Percentiles rank a stretch among this genome's conserved stretches.
phyloP scores from a whole-genome alignment of 2,329 filamentous ascomycete genomes.

The Epichloe aotearoae region DNA sequence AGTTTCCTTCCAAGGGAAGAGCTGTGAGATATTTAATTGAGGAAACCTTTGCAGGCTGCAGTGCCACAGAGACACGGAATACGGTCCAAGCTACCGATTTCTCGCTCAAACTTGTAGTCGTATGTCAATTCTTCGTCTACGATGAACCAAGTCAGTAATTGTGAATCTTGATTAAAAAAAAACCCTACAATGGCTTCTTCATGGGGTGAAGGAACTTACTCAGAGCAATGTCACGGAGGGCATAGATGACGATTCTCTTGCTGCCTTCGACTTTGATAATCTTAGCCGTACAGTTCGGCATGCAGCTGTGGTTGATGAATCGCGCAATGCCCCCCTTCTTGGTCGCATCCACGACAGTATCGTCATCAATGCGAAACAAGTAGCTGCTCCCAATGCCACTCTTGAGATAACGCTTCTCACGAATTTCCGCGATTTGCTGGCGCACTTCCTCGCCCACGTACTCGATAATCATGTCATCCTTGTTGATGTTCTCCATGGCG shows the following conservation, averaged over 20 bases:
- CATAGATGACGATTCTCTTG: constrained; percentile 98
- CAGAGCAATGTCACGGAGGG: constrained; percentile 83
- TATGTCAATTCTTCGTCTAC: constrained; percentile 97
- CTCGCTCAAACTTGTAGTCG: constrained; percentile 99
- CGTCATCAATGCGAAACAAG: constrained; percentile 94
- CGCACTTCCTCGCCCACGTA: constrained; percentile 97
- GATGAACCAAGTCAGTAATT: constrained; percentile 14
- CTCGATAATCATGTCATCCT: constrained; percentile 99
- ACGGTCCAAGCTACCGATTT: constrained; percentile 85
- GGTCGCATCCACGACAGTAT: constrained; percentile 93
- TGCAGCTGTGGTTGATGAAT: constrained; percentile 98
- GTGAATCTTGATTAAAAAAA: neutral
- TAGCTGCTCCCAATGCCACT: constrained; percentile 97
- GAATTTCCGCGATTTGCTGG: constrained; percentile 93
- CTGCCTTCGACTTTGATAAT: constrained; percentile 98
- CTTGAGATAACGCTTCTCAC: constrained; percentile 83
- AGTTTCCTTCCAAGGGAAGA: neutral
- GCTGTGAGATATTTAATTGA: constrained; percentile 53
- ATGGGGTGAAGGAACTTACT: constrained; percentile 46
- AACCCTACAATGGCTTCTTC: neutral
- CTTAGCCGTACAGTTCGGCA: constrained; percentile 96
- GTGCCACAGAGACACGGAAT: constrained; percentile 97
- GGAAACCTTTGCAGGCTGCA: constrained; percentile 93
- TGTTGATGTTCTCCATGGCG: constrained; percentile 90
- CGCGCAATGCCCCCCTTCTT: constrained; percentile 96